These are phyloP conservation scores for Nannochloropsis gaditana DNA, from an alignment of 108 stramenopile genomes.

Conservation along the genomic window DNA sequence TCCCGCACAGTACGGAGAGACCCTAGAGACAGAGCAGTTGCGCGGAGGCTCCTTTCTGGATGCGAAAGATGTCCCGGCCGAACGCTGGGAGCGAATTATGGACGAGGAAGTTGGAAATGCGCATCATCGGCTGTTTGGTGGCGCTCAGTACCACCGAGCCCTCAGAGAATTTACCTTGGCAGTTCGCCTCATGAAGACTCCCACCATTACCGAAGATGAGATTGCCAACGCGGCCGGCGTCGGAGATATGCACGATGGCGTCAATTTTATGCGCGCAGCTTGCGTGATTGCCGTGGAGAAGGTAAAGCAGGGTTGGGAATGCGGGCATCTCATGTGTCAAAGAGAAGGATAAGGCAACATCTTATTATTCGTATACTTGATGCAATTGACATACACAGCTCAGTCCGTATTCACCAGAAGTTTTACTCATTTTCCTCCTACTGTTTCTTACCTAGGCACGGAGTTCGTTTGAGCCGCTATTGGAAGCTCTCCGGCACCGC, in stretches of 20 bases:
- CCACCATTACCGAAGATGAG: slow-evolving; percentile 75
- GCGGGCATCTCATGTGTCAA: neutral
- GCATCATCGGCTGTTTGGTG: slow-evolving; percentile 74
- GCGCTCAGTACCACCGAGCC: slow-evolving; percentile 82
- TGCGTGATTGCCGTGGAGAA: slow-evolving; percentile 88
- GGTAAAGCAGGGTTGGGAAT: slow-evolving; percentile 13
- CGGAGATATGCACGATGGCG: slow-evolving; percentile 82
- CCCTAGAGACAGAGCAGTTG: slow-evolving; percentile 68
- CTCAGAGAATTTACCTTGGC: slow-evolving; percentile 78
- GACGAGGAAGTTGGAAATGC: slow-evolving; percentile 54
- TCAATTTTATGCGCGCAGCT: slow-evolving; percentile 79
- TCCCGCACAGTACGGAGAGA: slow-evolving; percentile 73
- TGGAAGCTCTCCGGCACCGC: slow-evolving; percentile 62
- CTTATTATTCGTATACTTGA: neutral
- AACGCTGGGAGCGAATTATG: slow-evolving; percentile 50
- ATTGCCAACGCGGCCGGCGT: slow-evolving; percentile 89
- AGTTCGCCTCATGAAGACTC: slow-evolving; percentile 67
- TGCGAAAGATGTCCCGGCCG: slow-evolving; percentile 42
- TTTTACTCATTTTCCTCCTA: neutral
- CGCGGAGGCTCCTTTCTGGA: slow-evolving; percentile 67
- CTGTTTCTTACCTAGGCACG: slow-evolving; percentile 52
- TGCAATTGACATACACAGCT: neutral
- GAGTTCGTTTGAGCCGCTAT: slow-evolving; percentile 69
- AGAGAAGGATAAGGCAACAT: neutral
- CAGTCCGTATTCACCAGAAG: neutral